These are phyloP conservation scores for Beauveria sp. DNA, from an alignment of 2,329 filamentous ascomycete genomes.

Conservation along the genomic window DNA sequence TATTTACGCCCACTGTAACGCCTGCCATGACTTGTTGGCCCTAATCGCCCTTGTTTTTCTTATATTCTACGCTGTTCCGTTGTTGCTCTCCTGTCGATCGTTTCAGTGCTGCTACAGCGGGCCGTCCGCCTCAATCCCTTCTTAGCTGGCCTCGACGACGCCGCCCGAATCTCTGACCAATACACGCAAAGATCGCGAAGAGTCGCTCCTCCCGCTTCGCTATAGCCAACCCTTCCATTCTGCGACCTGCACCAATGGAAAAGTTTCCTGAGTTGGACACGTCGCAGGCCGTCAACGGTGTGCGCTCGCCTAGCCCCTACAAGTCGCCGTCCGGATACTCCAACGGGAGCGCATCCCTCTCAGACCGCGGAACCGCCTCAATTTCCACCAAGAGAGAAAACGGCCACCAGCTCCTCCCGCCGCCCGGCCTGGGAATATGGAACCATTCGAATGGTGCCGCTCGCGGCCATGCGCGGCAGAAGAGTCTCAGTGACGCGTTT, in stretches of 20 bases:
- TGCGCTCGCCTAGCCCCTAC: slow-evolving; percentile 21
- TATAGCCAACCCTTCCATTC: not conserved
- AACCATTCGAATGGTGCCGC: slow-evolving; percentile 17
- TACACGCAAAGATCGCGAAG: not conserved
- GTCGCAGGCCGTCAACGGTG: slow-evolving; percentile 21
- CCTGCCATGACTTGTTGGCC: slow-evolving; percentile 5
- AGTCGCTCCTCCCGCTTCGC: not conserved
- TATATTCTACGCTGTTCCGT: not conserved
- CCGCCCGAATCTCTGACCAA: not conserved
- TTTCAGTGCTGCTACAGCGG: not conserved
- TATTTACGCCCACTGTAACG: not conserved
- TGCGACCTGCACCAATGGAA: slow-evolving; percentile 33
- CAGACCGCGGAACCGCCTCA: slow-evolving; percentile 22
- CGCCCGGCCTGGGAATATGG: slow-evolving; percentile 18
- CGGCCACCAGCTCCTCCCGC: slow-evolving; percentile 8
- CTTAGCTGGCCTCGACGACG: not conserved
- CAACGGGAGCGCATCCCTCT: slow-evolving; percentile 22
- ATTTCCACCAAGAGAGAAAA: slow-evolving; percentile 21
- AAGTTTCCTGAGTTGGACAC: slow-evolving; percentile 51
- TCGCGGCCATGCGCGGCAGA: slow-evolving; percentile 61
- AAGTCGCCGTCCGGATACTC: slow-evolving; percentile 20
- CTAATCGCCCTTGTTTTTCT: not conserved
- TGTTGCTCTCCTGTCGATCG: slow-evolving; percentile 7
- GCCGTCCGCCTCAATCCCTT: not conserved
- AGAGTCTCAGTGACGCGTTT: slow-evolving; percentile 85